Base-by-base conservation (phyloP, 2,329 filamentous ascomycete genomes). In the Lasiodiplodia hormozganensis region DNA sequence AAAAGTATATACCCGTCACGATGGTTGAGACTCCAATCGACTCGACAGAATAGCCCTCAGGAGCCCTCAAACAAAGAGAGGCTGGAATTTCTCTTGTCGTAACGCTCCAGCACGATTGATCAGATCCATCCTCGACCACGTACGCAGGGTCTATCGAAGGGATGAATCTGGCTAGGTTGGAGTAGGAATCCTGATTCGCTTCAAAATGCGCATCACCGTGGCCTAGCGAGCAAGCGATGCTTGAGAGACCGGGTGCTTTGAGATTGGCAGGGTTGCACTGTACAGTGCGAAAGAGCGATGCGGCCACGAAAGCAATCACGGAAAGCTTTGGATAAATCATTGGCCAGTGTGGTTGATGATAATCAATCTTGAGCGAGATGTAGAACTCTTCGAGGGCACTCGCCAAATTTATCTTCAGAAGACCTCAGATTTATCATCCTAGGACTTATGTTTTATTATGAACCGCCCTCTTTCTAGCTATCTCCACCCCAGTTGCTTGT, bases 151-250 rank as follows among this genome's bases (percentile, higher is more conserved):
- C 47, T 51, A 21, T 51, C 23, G 47, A 21, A 10, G n/a, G 47
- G n/a, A 51, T 51, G 10, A 21, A n/a, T 21, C 47, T 51, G n/a
- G 47, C 47, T 18, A 51, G 47, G 47, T 21, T 51, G 40, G 18
- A 43, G 40, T 43, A 43, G 40, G 40, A 43, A 43, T 43, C 40
- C 18, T 43, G 12, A 18, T 43, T 43, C 40, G 40, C 40, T 18
- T 43, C 18, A 43, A 43, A 43, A 43, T 43, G 40, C 40, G 40
- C 47, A 18, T 51, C 47, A 21, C 47, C 47, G 47, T 16, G 23
- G 47, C 47, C n/a, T 21, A 51, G 23, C 47, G 47, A 51, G n/a
- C 47, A 51, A 51, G 47, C 47, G 47, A 51, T 51, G 47, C 47
- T 51, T 21, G 47, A 51, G 14, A 51, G 47, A 10, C 47, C 47